phyloP scores from a whole-genome alignment of 345 rosid species.

The Lepidium africanum region DNA sequence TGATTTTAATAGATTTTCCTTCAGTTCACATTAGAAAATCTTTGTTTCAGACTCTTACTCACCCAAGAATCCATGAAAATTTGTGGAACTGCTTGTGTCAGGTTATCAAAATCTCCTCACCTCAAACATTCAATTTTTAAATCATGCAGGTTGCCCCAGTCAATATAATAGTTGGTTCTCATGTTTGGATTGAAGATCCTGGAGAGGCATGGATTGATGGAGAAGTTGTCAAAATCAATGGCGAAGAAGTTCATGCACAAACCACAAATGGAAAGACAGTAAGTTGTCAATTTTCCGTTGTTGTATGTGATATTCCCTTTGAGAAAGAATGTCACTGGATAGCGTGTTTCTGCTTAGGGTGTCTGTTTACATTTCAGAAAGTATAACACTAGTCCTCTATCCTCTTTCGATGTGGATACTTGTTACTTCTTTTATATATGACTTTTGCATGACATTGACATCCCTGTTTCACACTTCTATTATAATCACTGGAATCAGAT shows the following conservation, averaged over 20 bases:
- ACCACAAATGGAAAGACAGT: conserved; percentile 65
- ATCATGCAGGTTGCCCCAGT: conserved; percentile 61
- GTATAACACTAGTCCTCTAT: neutral
- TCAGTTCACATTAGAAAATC: neutral
- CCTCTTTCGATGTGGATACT: neutral
- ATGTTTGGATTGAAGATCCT: conserved; percentile 94
- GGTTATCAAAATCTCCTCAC: neutral
- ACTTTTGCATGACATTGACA: neutral
- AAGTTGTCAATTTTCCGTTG: conserved; percentile 30
- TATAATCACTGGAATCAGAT: neutral
- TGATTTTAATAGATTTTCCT: neutral
- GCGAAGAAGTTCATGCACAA: conserved; percentile 62
- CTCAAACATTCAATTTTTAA: neutral
- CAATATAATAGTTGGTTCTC: conserved; percentile 92
- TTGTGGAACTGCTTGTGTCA: neutral
- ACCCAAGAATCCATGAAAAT: neutral
- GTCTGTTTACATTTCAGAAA: neutral
- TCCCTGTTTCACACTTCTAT: neutral
- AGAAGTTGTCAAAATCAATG: conserved; percentile 45
- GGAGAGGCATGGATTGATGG: conserved; percentile 87
- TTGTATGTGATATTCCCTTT: conserved; percentile 3
- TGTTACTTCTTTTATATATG: neutral
- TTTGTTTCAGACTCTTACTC: neutral
- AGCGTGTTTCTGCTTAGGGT: neutral
- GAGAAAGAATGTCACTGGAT: neutral